Evolutionary conservation across 1,284 basidiomycete species (phyloP).

Genomic region (Mycosarcoma mackinlayi): DNA sequence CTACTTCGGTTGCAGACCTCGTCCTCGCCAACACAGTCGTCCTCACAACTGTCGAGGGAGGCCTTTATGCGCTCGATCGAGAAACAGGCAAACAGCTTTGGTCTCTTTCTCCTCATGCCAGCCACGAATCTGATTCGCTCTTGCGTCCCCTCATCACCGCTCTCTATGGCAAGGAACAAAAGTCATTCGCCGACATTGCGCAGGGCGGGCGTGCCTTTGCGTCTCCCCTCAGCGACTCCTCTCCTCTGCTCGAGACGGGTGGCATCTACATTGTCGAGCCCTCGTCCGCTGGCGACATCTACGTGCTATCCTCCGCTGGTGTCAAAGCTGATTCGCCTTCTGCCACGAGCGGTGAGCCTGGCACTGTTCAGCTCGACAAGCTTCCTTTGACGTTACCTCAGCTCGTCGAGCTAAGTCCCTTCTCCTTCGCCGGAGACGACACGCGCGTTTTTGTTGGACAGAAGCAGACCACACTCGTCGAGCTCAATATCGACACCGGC

Average conservation of each 20-base stretch:
- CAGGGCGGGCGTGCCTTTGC: slow-evolving; percentile 34
- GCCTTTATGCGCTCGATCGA: slow-evolving; percentile 85
- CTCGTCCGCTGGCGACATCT: slow-evolving; percentile 83
- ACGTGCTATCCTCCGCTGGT: slow-evolving; percentile 75
- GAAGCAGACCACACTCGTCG: slow-evolving; percentile 83
- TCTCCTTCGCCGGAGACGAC: slow-evolving; percentile 78
- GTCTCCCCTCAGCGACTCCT: slow-evolving; percentile 30
- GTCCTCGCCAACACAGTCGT: slow-evolving; percentile 81
- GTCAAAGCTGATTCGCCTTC: slow-evolving; percentile 8
- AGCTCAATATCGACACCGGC: slow-evolving; percentile 84
- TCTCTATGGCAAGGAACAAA: slow-evolving; percentile 53
- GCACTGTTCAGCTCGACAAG: slow-evolving; percentile 72
- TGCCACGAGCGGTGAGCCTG: slow-evolving; percentile 19
- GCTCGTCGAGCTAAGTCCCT: slow-evolving; percentile 86
- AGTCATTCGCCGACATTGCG: slow-evolving; percentile 57
- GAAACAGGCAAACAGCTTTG: slow-evolving; percentile 73
- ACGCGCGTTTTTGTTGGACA: slow-evolving; percentile 82
- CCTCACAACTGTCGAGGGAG: slow-evolving; percentile 88
- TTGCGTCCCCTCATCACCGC: slow-evolving; percentile 57
- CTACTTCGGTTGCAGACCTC: slow-evolving; percentile 69
- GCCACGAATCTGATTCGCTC: slow-evolving; percentile 46
- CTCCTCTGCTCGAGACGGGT: slow-evolving; percentile 72
- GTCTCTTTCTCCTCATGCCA: slow-evolving; percentile 46
- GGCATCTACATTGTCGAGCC: slow-evolving; percentile 92
- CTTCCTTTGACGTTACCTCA: slow-evolving; percentile 86